Conservation (phyloP, 768 basidiomycete species). For the Leccinum imitatum region DNA sequence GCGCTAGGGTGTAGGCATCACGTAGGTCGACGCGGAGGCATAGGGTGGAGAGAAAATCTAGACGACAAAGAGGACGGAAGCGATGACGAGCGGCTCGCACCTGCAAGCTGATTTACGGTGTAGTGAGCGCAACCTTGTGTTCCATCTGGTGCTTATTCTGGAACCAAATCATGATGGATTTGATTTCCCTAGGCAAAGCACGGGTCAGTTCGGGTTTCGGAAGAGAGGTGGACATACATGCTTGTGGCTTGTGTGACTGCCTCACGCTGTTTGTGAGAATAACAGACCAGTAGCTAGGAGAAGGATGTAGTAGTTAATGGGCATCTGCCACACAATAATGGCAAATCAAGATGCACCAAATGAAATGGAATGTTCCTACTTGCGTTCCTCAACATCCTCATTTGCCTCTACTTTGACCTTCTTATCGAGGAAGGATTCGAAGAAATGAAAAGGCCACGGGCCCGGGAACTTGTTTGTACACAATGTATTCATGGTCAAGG, state of each 20-base stretch:
- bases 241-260: conserved; percentile 54
- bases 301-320: not conserved
- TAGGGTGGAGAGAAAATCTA: conserved; percentile 16
- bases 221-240: conserved; percentile 48
- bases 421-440: conserved; percentile 59
- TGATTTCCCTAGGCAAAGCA: conserved; percentile 29
- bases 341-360: not conserved
- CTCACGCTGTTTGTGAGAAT: conserved; percentile 62
- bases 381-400: conserved; percentile 8
- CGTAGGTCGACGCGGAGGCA: conserved; percentile 20
- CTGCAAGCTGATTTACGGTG: conserved; percentile 21
- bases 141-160: conserved; percentile 43
- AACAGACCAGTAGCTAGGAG: conserved; percentile 9
- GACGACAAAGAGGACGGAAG: conserved; percentile 12
- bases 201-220: conserved; percentile 11
- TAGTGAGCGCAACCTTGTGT: conserved; percentile 37
- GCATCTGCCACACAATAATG: not conserved
- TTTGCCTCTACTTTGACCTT: conserved; percentile 36
- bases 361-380: not conserved
- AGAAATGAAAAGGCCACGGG: conserved; percentile 39
- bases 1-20: conserved; percentile 20
- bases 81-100: conserved; percentile 9
- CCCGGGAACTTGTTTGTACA: conserved; percentile 49
- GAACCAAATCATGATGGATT: conserved; percentile 37
- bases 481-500: conserved; percentile 40